Percentiles rank a stretch among this genome's conserved stretches.
Evolutionary conservation across 305 asterid species (phyloP).

Genomic region (Andrographis paniculata): DNA sequence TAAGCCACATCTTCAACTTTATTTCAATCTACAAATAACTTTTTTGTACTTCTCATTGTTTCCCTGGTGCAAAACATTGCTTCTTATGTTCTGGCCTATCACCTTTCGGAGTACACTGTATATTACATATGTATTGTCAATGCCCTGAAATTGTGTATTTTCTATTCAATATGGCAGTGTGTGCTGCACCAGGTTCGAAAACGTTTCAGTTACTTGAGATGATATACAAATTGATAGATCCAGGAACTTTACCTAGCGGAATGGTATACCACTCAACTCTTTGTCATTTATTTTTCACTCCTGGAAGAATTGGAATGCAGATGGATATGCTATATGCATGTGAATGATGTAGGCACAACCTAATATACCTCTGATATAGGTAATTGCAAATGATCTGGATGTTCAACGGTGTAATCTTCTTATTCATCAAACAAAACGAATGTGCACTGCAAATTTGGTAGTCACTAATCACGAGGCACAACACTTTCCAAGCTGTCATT

Average conservation of each 20-base stretch:
- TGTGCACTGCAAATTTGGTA: conserved; percentile 94
- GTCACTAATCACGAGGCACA: conserved; percentile 99
- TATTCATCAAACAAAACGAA: conserved; percentile 96
- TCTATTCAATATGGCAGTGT: conserved; percentile 62
- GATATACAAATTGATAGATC: conserved; percentile 64
- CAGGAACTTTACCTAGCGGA: conserved; percentile 81
- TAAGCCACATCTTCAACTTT: conserved; percentile 37
- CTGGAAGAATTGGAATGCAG: conserved; percentile 7
- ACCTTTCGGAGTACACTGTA: not conserved
- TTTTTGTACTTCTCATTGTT: not conserved
- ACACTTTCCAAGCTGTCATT: conserved; percentile 86
- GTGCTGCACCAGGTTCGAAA: conserved; percentile 99
- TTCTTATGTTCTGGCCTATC: no score
- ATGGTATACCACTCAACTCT: conserved; percentile 41
- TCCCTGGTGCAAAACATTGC: not conserved
- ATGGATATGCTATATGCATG: conserved; percentile 3
- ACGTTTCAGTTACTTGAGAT: conserved; percentile 97
- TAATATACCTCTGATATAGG: conserved; percentile 28
- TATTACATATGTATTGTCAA: conserved; percentile 10
- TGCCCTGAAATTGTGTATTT: conserved; percentile 20
- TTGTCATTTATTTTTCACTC: conserved; percentile 8
- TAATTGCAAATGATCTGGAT: conserved; percentile 94
- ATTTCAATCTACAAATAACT: not conserved
- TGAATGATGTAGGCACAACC: not conserved
- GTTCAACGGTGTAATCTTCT: conserved; percentile 97